These are phyloP conservation scores for Aspergillus costaricaensis DNA, from an alignment of 2,329 filamentous ascomycete species.

Conservation along the genomic window DNA sequence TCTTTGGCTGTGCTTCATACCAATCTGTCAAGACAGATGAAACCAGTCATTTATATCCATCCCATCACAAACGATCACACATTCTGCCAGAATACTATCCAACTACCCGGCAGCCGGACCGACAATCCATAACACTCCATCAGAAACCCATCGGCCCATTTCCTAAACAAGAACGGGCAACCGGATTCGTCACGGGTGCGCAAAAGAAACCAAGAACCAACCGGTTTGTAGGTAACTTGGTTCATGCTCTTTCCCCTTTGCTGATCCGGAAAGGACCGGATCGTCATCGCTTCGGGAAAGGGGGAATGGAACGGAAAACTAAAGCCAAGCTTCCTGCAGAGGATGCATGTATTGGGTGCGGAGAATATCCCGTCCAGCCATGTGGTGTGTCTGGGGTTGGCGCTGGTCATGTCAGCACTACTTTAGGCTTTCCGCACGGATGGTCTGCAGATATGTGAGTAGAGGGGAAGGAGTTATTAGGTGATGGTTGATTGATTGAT, in stretches of 20 bases:
- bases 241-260: neutral
- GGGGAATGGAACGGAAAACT: neutral
- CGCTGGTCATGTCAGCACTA: neutral
- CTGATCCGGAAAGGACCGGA: neutral
- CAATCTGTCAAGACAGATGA: neutral
- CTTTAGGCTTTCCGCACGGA: neutral
- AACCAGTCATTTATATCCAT: neutral
- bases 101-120: too few species aligned
- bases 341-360: slow-evolving; percentile 2
- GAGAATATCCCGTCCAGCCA: slow-evolving; percentile 9
- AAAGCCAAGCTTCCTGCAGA: neutral
- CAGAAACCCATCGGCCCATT: neutral
- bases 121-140: too few species aligned
- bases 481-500: too few species aligned
- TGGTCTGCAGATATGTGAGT: too few species aligned
- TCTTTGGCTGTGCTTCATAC: too few species aligned
- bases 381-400: neutral
- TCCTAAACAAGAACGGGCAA: slow-evolving; percentile 5
- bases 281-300: neutral
- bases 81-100: neutral
- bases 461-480: too few species aligned
- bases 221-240: neutral
- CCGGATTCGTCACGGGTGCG: slow-evolving; percentile 15
- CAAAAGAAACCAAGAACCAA: neutral
- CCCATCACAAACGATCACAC: neutral